phyloP scores from a whole-genome alignment of 2,329 filamentous ascomycete genomes.

The Fusarium oxysporum region DNA sequence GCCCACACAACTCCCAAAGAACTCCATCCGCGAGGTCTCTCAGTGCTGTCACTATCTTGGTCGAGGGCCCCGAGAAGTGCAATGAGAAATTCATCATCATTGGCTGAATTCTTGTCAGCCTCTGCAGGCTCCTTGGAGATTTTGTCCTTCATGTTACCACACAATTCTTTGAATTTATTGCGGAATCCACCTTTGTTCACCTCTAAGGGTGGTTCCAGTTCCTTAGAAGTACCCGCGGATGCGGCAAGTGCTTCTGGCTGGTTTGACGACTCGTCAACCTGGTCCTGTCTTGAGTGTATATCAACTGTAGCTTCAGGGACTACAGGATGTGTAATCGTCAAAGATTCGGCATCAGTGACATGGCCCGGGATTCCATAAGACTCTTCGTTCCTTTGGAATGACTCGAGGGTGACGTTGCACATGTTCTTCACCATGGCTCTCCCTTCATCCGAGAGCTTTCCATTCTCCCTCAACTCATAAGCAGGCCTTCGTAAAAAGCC shows the following conservation, averaged over 20 bases:
- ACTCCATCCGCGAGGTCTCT: neutral
- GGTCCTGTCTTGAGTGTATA: neutral
- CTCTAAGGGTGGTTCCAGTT: neutral
- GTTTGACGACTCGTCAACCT: neutral
- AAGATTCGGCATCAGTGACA: neutral
- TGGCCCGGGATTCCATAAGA: neutral
- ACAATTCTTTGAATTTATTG: neutral
- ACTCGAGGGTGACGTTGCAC: constrained; percentile 5
- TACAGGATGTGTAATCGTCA: neutral
- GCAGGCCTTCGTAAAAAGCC: constrained; percentile 8
- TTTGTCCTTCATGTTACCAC: neutral
- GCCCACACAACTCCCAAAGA: neutral
- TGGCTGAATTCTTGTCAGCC: too few relatives aligned
- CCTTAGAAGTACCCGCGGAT: too few relatives aligned
- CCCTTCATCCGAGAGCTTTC: neutral
- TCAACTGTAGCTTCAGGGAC: neutral
- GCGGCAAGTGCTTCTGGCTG: neutral
- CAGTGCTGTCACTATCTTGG: neutral
- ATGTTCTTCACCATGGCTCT: neutral
- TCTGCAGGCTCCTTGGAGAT: neutral
- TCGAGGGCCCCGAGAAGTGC: constrained; percentile 8
- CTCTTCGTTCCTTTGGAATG: neutral
- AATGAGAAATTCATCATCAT: neutral
- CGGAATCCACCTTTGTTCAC: neutral
- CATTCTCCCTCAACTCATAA: constrained; percentile 10